Evolutionary conservation across 2,329 filamentous ascomycete genomes (phyloP).

Genomic region (Clonostachys rosea): DNA sequence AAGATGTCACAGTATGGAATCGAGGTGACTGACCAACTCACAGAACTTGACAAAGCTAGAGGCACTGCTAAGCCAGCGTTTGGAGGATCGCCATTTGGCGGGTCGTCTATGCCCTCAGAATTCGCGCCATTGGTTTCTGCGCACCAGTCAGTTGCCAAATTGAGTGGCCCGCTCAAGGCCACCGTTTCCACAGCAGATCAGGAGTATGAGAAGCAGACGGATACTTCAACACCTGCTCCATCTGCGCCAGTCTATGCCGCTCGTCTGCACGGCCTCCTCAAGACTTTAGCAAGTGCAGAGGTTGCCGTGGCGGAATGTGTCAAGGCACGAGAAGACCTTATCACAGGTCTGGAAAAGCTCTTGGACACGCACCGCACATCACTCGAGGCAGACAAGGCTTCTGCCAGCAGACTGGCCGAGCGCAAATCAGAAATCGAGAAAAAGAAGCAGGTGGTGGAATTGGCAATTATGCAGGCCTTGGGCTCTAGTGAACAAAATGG

Average conservation of each 20-base stretch:
- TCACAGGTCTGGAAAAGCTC: conserved; percentile 77
- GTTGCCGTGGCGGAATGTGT: conserved; percentile 85
- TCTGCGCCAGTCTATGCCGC: conserved; percentile 89
- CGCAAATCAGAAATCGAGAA: conserved; percentile 70
- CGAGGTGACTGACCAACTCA: conserved; percentile 10
- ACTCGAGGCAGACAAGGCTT: conserved; percentile 64
- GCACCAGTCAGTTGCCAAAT: conserved; percentile 71
- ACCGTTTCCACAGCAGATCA: conserved; percentile 66
- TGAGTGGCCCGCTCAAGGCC: conserved; percentile 62
- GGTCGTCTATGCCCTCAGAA: conserved; percentile 68
- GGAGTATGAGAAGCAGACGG: conserved; percentile 81
- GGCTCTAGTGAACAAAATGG: conserved; percentile 51
- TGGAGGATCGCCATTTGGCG: conserved; percentile 57
- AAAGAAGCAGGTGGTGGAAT: conserved; percentile 85
- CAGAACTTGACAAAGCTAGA: conserved; percentile 60
- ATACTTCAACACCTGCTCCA: conserved; percentile 63
- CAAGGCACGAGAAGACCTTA: conserved; percentile 73
- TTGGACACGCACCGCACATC: conserved; percentile 68
- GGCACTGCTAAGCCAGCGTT: conserved; percentile 47
- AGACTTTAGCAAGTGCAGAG: conserved; percentile 82
- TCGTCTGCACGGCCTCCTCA: conserved; percentile 82
- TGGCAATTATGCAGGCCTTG: conserved; percentile 83
- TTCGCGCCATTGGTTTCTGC: conserved; percentile 70
- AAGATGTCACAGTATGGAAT: conserved; percentile 2
- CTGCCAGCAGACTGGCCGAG: conserved; percentile 31